These are phyloP conservation scores for Echinochloa phyllopogon DNA, from an alignment of 176 grass and related monocot species.

Conservation along the genomic window DNA sequence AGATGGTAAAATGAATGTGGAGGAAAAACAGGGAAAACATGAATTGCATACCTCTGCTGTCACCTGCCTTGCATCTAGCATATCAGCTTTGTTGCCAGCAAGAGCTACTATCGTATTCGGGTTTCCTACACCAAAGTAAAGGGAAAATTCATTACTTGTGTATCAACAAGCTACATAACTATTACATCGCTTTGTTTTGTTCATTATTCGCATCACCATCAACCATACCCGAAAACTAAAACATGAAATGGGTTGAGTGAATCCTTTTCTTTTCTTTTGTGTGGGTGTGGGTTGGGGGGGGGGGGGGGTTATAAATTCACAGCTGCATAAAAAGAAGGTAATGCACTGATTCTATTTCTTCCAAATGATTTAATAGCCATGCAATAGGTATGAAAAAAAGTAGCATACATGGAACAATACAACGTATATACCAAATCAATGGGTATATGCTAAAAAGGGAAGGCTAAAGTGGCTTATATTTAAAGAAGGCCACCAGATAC, in stretches of 20 bases:
- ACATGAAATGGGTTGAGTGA: not conserved
- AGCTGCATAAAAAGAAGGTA: not conserved
- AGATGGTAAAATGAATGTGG: not conserved
- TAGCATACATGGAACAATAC: not conserved
- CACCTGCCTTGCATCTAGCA: constrained; percentile 84
- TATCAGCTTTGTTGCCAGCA: constrained; percentile 94
- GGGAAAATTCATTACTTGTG: constrained; percentile 16
- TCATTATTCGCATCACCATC: not conserved
- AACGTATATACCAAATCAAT: not conserved
- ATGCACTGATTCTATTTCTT: not conserved
- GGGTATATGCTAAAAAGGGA: not conserved
- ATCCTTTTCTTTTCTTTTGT: not conserved
- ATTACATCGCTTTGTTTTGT: not conserved
- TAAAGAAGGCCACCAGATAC: not conserved
- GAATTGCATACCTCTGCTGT: constrained; percentile 59
- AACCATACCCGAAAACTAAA: constrained; percentile 30
- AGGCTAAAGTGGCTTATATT: not conserved
- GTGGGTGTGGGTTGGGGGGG: too few species aligned
- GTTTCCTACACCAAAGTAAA: constrained; percentile 66
- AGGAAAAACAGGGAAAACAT: constrained; percentile 9
- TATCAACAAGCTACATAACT: constrained; percentile 31
- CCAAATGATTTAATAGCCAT: constrained; percentile 5
- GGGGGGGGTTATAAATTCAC: not conserved
- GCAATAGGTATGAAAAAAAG: not conserved
- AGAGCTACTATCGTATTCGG: constrained; percentile 82